These are phyloP conservation scores for Pisolithus thermaeus DNA, from an alignment of 1,284 basidiomycete genomes.

Conservation along the genomic window DNA sequence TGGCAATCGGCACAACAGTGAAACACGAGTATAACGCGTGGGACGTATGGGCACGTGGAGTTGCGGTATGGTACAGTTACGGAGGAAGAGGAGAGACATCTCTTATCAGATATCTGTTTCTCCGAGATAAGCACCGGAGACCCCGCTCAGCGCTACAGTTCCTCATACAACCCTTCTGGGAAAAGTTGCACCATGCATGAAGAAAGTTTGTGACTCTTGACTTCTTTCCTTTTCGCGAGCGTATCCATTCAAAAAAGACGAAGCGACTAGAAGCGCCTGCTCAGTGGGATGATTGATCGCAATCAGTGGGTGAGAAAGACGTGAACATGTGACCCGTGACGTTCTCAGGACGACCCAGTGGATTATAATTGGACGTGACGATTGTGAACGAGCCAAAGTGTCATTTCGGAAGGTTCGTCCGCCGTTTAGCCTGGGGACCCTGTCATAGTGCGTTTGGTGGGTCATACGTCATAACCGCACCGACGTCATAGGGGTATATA, in stretches of 20 bases:
- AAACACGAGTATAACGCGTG: not conserved
- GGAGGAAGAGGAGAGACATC: not conserved
- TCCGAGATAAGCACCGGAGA: not conserved
- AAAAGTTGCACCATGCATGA: not conserved
- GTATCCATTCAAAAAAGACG: not conserved
- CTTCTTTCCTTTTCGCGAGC: not conserved
- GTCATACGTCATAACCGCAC: not conserved
- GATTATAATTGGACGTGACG: not conserved
- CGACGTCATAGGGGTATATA: slow-evolving; percentile 3
- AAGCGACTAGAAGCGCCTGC: not conserved
- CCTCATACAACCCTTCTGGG: not conserved
- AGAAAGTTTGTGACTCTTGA: not conserved
- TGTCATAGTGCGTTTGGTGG: not conserved
- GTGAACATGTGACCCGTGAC: not conserved
- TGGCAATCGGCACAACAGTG: not conserved
- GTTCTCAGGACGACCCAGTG: not conserved
- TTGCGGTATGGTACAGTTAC: not conserved
- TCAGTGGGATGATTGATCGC: not conserved
- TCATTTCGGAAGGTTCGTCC: not conserved
- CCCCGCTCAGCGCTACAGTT: not conserved
- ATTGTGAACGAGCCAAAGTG: not conserved
- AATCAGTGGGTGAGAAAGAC: not conserved
- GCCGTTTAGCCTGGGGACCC: not conserved
- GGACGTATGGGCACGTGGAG: not conserved
- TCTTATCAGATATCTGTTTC: not conserved